Evolutionary conservation across 2,329 filamentous ascomycete species (phyloP).

Genomic region (Beauveria varroae): DNA sequence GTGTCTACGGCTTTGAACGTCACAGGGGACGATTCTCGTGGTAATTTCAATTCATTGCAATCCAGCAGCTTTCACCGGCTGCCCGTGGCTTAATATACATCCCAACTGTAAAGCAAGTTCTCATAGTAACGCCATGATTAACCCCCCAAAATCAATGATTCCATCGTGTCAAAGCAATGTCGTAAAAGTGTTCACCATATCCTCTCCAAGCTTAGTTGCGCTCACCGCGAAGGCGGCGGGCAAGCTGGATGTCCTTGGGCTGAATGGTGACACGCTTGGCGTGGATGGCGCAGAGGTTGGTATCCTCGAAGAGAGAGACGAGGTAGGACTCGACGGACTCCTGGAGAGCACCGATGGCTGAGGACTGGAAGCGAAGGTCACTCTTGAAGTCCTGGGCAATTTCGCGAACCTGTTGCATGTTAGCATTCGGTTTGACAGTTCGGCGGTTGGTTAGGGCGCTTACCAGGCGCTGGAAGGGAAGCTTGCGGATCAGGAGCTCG

Average conservation of each 20-base stretch:
- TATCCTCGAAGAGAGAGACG: conserved; percentile 81
- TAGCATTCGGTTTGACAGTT: neutral
- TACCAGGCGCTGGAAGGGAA: conserved; percentile 93
- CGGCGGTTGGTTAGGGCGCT: conserved; percentile 20
- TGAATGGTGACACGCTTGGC: conserved; percentile 99
- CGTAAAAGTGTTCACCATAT: conserved; percentile 30
- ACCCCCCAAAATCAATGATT: conserved; percentile 30
- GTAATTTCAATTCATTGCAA: conserved; percentile 24
- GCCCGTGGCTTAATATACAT: conserved; percentile 35
- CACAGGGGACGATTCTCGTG: neutral
- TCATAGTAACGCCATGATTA: conserved; percentile 40
- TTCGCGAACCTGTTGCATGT: conserved; percentile 63
- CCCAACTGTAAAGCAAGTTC: conserved; percentile 31
- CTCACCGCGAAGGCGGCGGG: conserved; percentile 89
- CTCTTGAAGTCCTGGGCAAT: conserved; percentile 95
- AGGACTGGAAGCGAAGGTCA: conserved; percentile 95
- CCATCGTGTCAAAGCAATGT: conserved; percentile 33
- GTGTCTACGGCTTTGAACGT: neutral
- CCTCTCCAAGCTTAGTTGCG: conserved; percentile 56
- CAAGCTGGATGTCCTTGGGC: conserved; percentile 94
- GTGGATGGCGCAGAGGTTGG: conserved; percentile 90
- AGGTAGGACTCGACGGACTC: conserved; percentile 99
- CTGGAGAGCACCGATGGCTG: conserved; percentile 93
- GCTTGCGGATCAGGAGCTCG: conserved; percentile 92
- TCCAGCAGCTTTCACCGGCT: conserved; percentile 26